Base-by-base conservation (phyloP, 2,329 filamentous ascomycete species). In the Xylariaceae sp. region DNA sequence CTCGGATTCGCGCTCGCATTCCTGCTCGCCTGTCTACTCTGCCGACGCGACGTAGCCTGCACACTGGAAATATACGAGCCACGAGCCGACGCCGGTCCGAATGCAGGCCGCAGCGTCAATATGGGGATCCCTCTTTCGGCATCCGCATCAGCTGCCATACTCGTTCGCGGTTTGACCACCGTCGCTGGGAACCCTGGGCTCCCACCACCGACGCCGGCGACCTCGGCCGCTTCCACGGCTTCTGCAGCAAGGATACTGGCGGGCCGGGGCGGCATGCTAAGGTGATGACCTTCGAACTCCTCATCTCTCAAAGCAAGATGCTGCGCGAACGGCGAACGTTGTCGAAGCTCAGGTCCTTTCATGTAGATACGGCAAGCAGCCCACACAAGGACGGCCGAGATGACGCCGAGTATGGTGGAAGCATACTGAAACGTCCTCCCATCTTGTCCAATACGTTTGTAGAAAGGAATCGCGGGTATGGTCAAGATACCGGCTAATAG, bases 401-500 rank as follows among this genome's bases (percentile, higher is more conserved):
- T 68, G 39, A 74, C 77, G 2, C 77, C 80, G 0, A 86, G 77
- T 13, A 86, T 79, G 0, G 80, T 81, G 11, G 77, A 80, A 0
- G 82, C 81, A 65, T 80, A 82, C 54, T 81, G 74, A 1, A 84
- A 73, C 51, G 82, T 78, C 63, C 78, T 77, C 65, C 79, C 78
- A 11, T 76, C 72, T 51, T 68, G 68, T 2, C 75, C 75, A 51
- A 80, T 76, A 50, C 76, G 82, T 35, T 72, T 68, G 69, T 80
- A 83, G 66, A 83, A 77, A 0, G 84, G 85, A 1, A 79, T 82
- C 0, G 84, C 82, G 37, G 83, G 85, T 37, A 87, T 74, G 1
- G 85, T 85, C 10, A 85, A 77, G n/a, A 87, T 76, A 72, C 86
- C 85, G 37, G 86, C 85, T 30, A 88, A 74, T 69, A 88, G 82